Evolutionary conservation across 2,329 filamentous ascomycete species (phyloP), one percentile per base, ranked within the genome.

Genomic region (Amauroascus verrucosus): DNA sequence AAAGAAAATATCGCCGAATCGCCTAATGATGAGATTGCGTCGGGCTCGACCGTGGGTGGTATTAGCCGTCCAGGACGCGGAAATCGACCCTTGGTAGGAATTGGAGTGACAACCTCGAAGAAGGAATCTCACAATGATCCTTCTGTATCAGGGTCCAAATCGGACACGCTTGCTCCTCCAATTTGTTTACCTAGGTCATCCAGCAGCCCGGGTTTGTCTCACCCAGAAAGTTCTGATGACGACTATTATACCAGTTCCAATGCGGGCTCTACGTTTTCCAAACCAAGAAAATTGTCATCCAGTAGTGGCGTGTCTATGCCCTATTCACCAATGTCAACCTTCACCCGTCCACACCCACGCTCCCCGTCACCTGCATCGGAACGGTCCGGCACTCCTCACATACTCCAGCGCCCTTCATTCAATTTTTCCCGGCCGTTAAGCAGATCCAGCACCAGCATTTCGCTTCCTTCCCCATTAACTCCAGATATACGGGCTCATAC

Each of bases 401-500:
- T 74, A 28, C 70, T 89, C 33, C 81, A 84, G 11, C 80, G 84
- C 14, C 86, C 88, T 0, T 82, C 86, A 0, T 91, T 94, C 71
- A 97, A 98, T 70, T 97, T 97, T 67, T 97, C 93, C 0, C 80
- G 93, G 41, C 93, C 93, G 0, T 72, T 95, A 56, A 96, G 91
- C 67, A 64, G 79, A 56, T 71, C 69, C 1, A 70, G 67, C 56
- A 72, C 69, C 8, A 70, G 59, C 50, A 58, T 70, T 6, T 70
- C 69, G 1, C 64, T 66, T 2, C 62, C 67, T 1, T 61, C 64
- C n/a, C 58, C 63, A 2, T 58, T 60, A 4, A 59, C 59, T 2
- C 53, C 58, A 3, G 57, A 62, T 1, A 20, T 78, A 6, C 80
- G 84, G 30, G 69, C 75, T 53, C 63, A 64, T 58, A 62, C 67